Evolutionary conservation across 1,284 basidiomycete species (phyloP), one percentile per base, ranked within the genome.

Genomic region (Apiotrichum gamsii): DNA sequence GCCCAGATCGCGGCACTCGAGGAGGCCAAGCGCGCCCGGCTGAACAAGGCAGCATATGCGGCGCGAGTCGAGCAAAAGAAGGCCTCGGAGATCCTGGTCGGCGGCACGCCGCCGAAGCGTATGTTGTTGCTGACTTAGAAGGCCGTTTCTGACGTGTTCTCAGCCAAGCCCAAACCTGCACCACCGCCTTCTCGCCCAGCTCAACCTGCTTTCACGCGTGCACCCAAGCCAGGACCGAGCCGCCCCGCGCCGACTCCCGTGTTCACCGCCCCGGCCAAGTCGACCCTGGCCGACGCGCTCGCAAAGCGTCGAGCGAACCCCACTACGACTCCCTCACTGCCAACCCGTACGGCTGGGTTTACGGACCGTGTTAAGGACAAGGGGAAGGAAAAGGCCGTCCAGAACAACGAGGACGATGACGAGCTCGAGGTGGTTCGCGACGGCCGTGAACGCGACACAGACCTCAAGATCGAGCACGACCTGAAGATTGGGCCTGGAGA

Each of bases 401-500:
- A n/a, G n/a, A n/a, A n/a, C n/a, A n/a, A n/a, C n/a, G n/a, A n/a
- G n/a, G 43, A 47, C 19, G 45, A 49, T 24, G 51, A 51, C 16
- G 47, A 40, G 10, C 41, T 47, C 14, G 46, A 50, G 30, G 45
- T 49, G 23, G 47, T 50, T 23, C 52, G 45, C 14, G 47, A 15
- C 2, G 44, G 49, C 11, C 34, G 39, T 18, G 67, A 52, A 56
- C 64, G 52, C 32, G 82, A 85, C 54, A 82, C 85, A 24, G 74
- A 78, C 42, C 77, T 93, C 21, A 81, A 80, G 0, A 69, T 95
- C 15, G 70, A 89, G 8, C 83, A 91, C 56, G 78, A 85, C 14
- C 76, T 96, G 4, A 70, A 80, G 49, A 74, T 81, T 33, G 90
- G 90, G 0, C 89, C 90, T 4, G 75, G 75, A 31, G 81, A 88